Evolutionary conservation across 352 stramenopile genomes (phyloP), one percentile per base, ranked within the genome.

Genomic region (Phytopythium vexans): DNA sequence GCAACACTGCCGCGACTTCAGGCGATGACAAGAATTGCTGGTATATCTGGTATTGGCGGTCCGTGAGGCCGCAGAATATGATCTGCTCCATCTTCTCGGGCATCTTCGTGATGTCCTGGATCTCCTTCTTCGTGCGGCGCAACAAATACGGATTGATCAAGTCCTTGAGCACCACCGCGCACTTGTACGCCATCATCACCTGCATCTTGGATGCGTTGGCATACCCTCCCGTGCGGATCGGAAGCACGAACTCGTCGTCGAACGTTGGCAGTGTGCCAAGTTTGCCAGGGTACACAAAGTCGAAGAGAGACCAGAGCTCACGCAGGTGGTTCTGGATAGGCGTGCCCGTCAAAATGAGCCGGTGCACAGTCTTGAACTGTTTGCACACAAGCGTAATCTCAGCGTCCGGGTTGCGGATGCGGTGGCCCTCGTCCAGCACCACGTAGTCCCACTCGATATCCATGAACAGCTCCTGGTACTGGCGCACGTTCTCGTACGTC

Each of bases 21-120:
- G 93, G 66, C n/a, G 93, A 98, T 12, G 67, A 65, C 12, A 99
- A 60, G 56, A 97, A 98, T 10, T 83, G 63, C 58, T 93, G 75
- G 68, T 99, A 99, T 2, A 97, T 62, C 8, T 74, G 64, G 41
- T 82, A 73, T 60, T 99, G 97, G 6, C 78, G 72, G 11, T 70
- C 52, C 1, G 94, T 97, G 10, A 99, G 77, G 5, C 77, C 77
- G 63, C 96, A 99, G 59, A 99, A 99, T 12, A 99, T 66, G 9
- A 99, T 97, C 60, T 99, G 96, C 62, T 99, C 97, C 57, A 97
- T 98, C 68, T 99, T 99, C 6, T 88, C 74, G 42, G 97, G 97
- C 66, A 99, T 89, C 48, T 86, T 80, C 5, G 77, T 85, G 16
- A 98, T 78, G 54, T 96, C 79, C 57, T 95, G 82, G 2, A 98